phyloP scores from a whole-genome alignment of 345 rosid genomes.

The Euphorbia tirucalli region DNA sequence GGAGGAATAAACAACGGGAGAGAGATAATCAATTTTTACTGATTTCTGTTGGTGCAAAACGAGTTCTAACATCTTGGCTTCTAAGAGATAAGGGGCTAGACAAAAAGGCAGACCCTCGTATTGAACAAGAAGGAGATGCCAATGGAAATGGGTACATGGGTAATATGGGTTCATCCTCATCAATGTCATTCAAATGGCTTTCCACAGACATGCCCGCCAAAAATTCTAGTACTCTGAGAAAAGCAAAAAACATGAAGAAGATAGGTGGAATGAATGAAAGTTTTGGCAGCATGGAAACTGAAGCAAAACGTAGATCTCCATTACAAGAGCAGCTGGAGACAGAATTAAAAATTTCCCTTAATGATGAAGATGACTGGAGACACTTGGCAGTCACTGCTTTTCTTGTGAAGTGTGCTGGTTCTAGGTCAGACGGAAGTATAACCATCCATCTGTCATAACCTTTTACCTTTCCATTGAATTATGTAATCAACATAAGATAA shows the following conservation, averaged over 20 bases:
- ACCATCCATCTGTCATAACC: background rate
- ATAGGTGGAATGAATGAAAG: constrained; percentile 18
- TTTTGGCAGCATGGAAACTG: constrained; percentile 20
- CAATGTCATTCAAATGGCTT: constrained; percentile 92
- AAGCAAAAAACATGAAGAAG: constrained; percentile 28
- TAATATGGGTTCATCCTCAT: constrained; percentile 35
- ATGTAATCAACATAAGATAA: background rate
- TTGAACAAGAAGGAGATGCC: constrained; percentile 13
- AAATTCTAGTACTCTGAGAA: constrained; percentile 41
- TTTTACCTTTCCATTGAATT: background rate
- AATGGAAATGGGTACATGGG: constrained; percentile 24
- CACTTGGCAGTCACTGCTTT: constrained; percentile 90
- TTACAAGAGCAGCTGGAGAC: constrained; percentile 19
- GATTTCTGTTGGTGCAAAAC: constrained; percentile 91
- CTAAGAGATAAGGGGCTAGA: constrained; percentile 45
- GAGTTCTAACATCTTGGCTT: constrained; percentile 85
- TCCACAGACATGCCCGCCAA: constrained; percentile 87
- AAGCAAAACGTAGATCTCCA: constrained; percentile 24
- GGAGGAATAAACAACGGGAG: constrained; percentile 28
- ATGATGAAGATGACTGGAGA: constrained; percentile 92
- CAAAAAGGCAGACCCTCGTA: constrained; percentile 26
- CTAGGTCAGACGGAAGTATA: constrained; percentile 49
- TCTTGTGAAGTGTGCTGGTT: constrained; percentile 68
- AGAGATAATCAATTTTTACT: constrained; percentile 52
- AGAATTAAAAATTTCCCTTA: constrained; percentile 27